These are phyloP conservation scores for Solanum ossicruentum DNA, from an alignment of 257 asterid genomes.

Conservation along the genomic window DNA sequence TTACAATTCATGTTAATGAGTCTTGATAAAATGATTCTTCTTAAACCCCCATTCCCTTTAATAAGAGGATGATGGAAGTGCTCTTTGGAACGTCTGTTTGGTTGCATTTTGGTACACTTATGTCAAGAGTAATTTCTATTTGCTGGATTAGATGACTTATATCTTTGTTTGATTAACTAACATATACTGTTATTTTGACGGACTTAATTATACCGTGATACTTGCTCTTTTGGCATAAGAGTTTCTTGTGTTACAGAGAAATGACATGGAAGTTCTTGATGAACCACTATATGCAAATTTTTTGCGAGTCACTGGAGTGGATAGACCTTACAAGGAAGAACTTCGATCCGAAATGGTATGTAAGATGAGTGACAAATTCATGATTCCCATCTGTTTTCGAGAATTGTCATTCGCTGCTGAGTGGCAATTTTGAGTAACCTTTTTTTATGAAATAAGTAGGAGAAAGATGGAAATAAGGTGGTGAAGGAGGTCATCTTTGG, in stretches of 20 bases:
- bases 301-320: conserved; percentile 39
- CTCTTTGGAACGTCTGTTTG: background rate
- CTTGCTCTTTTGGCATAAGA: background rate
- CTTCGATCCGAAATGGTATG: conserved; percentile 48
- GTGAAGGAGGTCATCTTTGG: conserved; percentile 51
- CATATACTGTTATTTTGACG: background rate
- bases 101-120: background rate
- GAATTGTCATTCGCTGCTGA: background rate
- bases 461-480: conserved; percentile 69
- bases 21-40: background rate
- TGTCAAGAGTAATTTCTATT: background rate
- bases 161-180: background rate
- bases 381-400: background rate
- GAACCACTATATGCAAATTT: conserved; percentile 69
- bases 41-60: background rate
- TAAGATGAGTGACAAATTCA: background rate
- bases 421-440: background rate
- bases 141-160: background rate
- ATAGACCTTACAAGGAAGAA: conserved; percentile 61
- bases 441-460: conserved; percentile 18
- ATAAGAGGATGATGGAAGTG: background rate
- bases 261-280: conserved; percentile 73
- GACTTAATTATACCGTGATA: background rate
- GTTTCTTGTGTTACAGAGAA: conserved; percentile 37
- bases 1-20: background rate